Evolutionary conservation across 108 stramenopile genomes (phyloP).

Genomic region (Mayamaea pseudoterrestris): DNA sequence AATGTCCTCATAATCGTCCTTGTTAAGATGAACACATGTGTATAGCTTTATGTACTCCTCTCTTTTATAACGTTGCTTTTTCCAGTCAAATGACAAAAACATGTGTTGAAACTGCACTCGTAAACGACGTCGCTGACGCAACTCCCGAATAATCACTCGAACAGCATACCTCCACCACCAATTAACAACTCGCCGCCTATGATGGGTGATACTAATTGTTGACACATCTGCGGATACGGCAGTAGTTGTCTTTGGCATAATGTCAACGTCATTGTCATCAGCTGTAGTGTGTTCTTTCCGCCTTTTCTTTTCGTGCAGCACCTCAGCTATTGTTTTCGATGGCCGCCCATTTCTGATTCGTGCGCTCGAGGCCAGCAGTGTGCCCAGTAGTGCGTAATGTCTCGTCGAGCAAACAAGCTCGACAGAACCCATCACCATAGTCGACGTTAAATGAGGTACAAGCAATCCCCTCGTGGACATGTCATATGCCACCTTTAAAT

Average conservation of each 20-base stretch:
- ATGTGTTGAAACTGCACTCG: constrained; percentile 18
- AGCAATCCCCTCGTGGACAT: too few species aligned
- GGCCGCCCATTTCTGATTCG: constrained; percentile 59
- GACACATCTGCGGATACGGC: too few species aligned
- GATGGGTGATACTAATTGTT: background rate
- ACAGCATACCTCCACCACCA: constrained; percentile 63
- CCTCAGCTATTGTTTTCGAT: constrained; percentile 21
- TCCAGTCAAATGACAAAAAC: constrained; percentile 32
- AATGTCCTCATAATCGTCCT: constrained; percentile 14
- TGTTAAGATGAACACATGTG: constrained; percentile 8
- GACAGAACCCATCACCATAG: constrained; percentile 48
- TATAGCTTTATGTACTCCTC: constrained; percentile 57
- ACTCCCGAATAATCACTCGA: constrained; percentile 32
- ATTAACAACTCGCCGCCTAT: constrained; percentile 15
- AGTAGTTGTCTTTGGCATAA: background rate
- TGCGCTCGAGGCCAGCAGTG: constrained; percentile 26
- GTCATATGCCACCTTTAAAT: too few species aligned
- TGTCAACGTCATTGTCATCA: background rate
- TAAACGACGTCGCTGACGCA: constrained; percentile 29
- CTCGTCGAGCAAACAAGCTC: constrained; percentile 34
- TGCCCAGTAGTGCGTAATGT: constrained; percentile 41
- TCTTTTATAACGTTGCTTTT: constrained; percentile 34
- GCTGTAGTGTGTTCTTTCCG: background rate
- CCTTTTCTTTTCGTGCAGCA: background rate
- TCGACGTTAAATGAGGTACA: too few species aligned